phyloP scores from a whole-genome alignment of 768 basidiomycete genomes.

The Cystofilobasidium macerans region DNA sequence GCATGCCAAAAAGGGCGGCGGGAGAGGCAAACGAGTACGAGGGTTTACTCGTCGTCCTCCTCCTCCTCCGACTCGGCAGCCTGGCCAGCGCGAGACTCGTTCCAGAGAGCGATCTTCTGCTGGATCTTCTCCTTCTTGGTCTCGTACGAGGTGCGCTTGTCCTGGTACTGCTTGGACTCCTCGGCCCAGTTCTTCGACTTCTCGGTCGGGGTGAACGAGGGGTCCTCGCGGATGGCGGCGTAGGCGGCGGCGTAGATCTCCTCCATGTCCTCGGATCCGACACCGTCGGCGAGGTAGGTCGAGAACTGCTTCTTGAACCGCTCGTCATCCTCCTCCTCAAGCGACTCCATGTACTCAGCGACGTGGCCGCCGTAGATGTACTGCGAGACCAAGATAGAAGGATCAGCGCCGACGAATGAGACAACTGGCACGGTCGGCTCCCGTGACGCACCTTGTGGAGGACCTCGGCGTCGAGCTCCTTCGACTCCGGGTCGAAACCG shows the following conservation, averaged over 20 bases:
- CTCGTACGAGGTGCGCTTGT: constrained; percentile 56
- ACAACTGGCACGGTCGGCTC: too few species aligned
- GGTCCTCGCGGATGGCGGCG: constrained; percentile 91
- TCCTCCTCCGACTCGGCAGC: constrained; percentile 33
- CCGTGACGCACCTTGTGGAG: constrained; percentile 55
- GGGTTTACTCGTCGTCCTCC: constrained; percentile 50
- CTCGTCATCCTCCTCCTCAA: constrained; percentile 99
- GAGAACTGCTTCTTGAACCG: constrained; percentile 95
- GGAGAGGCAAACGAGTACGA: too few species aligned
- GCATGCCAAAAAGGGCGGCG: too few species aligned
- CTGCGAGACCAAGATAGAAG: too few species aligned
- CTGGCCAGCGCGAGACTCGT: constrained; percentile 48
- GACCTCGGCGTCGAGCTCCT: constrained; percentile 84
- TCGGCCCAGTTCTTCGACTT: constrained; percentile 87
- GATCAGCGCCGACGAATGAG: too few species aligned
- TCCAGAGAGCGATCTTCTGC: constrained; percentile 81
- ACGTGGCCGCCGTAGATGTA: constrained; percentile 66
- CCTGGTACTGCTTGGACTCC: constrained; percentile 63
- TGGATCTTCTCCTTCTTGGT: constrained; percentile 72
- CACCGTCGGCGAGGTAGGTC: constrained; percentile 83
- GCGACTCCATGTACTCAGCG: constrained; percentile 97
- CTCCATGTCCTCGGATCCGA: constrained; percentile 93
- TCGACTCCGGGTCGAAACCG: constrained; percentile 84
- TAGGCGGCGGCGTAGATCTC: constrained; percentile 89
- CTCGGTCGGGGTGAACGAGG: constrained; percentile 74